These are phyloP conservation scores for Backusella luteola DNA, from an alignment of 192 early-diverging fungal species.

Conservation along the genomic window DNA sequence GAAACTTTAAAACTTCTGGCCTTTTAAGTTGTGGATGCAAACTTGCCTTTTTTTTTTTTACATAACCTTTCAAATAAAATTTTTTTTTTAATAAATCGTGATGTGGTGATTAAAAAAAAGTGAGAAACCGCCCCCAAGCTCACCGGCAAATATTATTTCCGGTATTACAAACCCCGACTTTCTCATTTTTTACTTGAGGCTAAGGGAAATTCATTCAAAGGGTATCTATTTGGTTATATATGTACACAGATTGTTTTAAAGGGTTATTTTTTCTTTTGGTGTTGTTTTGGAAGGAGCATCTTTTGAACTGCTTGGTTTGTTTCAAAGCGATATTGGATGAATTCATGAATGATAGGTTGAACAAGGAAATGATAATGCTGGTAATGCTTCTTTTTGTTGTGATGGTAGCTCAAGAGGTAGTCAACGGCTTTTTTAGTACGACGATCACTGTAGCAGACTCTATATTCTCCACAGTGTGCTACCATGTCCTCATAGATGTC, in stretches of 20 bases:
- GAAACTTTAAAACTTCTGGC: too few relatives aligned
- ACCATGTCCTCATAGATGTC: conserved; percentile 29
- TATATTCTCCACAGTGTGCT: conserved; percentile 32
- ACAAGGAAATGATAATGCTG: background rate
- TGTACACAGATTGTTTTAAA: background rate
- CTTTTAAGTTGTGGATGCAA: too few relatives aligned
- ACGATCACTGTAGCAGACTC: conserved; percentile 21
- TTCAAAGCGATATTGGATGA: background rate
- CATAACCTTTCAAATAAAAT: too few relatives aligned
- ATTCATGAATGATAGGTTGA: background rate
- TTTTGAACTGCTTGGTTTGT: background rate
- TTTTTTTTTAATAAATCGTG: too few relatives aligned
- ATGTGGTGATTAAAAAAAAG: too few relatives aligned
- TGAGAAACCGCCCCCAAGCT: too few relatives aligned
- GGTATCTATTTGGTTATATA: conserved; percentile 1
- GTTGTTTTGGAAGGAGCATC: background rate
- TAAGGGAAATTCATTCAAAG: too few relatives aligned
- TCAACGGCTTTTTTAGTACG: conserved; percentile 24
- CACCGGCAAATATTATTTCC: too few relatives aligned
- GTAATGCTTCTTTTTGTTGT: background rate
- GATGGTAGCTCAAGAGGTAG: conserved; percentile 15
- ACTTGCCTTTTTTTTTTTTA: too few relatives aligned
- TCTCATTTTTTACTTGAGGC: too few relatives aligned
- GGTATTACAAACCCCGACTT: too few relatives aligned
- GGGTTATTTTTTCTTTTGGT: background rate